Evolutionary conservation across 352 stramenopile genomes (phyloP).

Genomic region (Poterioochromonas sp.): DNA sequence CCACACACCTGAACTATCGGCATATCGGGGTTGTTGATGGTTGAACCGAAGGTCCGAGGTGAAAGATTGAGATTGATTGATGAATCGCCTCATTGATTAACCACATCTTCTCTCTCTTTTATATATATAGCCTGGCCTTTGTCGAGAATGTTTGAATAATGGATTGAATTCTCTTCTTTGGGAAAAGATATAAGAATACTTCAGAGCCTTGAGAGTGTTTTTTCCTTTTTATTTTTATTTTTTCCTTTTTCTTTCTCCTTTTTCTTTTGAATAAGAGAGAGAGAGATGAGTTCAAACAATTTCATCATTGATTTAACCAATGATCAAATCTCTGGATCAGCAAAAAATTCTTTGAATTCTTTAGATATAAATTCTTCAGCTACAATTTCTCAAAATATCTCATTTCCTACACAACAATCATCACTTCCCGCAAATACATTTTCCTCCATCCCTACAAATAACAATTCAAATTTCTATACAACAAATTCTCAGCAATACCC

Average conservation of each 20-base stretch:
- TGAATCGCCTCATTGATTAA: no score
- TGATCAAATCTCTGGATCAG: background rate
- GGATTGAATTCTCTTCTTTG: no score
- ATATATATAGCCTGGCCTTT: no score
- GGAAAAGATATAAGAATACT: no score
- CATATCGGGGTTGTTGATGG: no score
- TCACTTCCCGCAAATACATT: background rate
- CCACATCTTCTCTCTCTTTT: no score
- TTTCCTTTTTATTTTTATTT: background rate
- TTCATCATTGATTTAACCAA: conserved; percentile 5
- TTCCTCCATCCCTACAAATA: background rate
- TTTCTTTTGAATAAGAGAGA: background rate
- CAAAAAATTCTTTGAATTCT: background rate
- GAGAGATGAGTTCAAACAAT: conserved; percentile 7
- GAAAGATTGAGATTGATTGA: no score
- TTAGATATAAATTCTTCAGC: background rate
- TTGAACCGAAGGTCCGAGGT: no score
- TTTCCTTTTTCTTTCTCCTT: background rate
- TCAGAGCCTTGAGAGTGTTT: no score
- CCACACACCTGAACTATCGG: no score
- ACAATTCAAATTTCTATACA: background rate
- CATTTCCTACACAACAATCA: background rate
- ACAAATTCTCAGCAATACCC: background rate
- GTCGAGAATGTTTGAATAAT: no score
- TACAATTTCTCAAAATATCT: background rate